Percentiles rank a stretch among this genome's conserved stretches.
Conservation (phyloP, 768 basidiomycete species). For the Suillus luteus region DNA sequence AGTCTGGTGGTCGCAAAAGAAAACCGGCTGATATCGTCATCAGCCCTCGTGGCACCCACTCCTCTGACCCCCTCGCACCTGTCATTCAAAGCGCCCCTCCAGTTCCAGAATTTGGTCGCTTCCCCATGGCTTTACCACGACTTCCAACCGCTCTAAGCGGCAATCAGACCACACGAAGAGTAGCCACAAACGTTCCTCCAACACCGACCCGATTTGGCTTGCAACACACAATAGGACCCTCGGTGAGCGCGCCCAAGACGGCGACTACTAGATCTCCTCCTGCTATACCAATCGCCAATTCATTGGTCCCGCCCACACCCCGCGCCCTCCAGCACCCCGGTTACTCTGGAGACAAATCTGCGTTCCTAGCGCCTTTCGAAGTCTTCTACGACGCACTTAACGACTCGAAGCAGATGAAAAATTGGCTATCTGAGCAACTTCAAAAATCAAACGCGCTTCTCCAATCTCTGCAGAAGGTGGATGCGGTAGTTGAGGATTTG, state of each 20-base stretch:
- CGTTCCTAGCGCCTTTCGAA: constrained; percentile 83
- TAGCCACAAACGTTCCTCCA: constrained; percentile 65
- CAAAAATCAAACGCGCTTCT: constrained; percentile 60
- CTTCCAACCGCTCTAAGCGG: constrained; percentile 52
- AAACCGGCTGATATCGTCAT: constrained; percentile 83
- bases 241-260: constrained; percentile 30
- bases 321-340: constrained; percentile 62
- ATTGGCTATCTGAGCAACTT: constrained; percentile 75
- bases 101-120: constrained; percentile 46
- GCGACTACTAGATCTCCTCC: constrained; percentile 51
- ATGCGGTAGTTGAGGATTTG: constrained; percentile 56
- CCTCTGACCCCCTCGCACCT: constrained; percentile 57
- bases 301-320: constrained; percentile 69
- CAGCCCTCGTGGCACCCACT: constrained; percentile 61
- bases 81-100: constrained; percentile 80
- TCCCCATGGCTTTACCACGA: constrained; percentile 68
- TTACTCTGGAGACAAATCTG: constrained; percentile 64
- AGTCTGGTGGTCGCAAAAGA: constrained; percentile 58
- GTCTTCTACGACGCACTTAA: constrained; percentile 83
- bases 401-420: constrained; percentile 77
- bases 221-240: constrained; percentile 31
- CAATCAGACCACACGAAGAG: constrained; percentile 50
- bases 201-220: constrained; percentile 67
- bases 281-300: constrained; percentile 67
- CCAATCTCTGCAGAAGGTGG: constrained; percentile 55